Evolutionary conservation across 805 yeast genomes (phyloP).

Genomic region (Candida germanica): DNA sequence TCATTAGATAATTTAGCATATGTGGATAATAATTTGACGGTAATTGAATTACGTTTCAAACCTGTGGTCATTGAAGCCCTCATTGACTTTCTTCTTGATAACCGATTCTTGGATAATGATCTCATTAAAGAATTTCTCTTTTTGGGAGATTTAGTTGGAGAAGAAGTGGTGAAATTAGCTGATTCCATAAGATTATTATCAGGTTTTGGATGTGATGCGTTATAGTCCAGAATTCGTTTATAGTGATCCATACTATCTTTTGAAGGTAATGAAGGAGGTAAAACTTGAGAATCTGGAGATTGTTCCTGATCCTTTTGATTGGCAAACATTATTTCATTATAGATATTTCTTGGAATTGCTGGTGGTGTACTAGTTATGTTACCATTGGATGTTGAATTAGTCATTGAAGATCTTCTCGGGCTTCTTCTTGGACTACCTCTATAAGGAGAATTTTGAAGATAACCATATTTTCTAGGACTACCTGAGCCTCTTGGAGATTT

Average conservation of each 20-base stretch:
- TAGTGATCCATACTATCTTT: conserved; percentile 26
- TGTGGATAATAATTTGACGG: conserved; percentile 66
- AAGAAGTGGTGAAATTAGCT: conserved; percentile 22
- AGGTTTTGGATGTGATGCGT: conserved; percentile 9
- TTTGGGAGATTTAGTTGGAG: conserved; percentile 13
- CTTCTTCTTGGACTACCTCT: conserved; percentile 20
- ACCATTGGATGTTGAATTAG: conserved; percentile 2
- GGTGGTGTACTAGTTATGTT: conserved; percentile 12
- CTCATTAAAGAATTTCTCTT: conserved; percentile 29
- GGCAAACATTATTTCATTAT: conserved; percentile 40
- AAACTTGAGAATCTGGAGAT: conserved; percentile 16
- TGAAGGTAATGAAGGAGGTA: conserved; percentile 44
- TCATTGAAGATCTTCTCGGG: conserved; percentile 8
- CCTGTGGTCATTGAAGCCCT: conserved; percentile 41
- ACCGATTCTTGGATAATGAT: conserved; percentile 26
- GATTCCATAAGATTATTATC: conserved; percentile 26
- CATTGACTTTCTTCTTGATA: conserved; percentile 33
- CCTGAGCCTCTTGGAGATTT: conserved; percentile 10
- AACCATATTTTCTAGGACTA: conserved; percentile 16
- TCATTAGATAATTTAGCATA: conserved; percentile 68
- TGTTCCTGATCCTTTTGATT: conserved; percentile 19
- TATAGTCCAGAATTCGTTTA: conserved; percentile 11
- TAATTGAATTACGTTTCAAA: conserved; percentile 65
- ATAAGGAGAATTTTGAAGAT: conserved; percentile 6
- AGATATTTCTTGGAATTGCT: conserved; percentile 41